Evolutionary conservation across 176 grass and related monocot genomes (phyloP).

Genomic region (Triticum dicoccoides): DNA sequence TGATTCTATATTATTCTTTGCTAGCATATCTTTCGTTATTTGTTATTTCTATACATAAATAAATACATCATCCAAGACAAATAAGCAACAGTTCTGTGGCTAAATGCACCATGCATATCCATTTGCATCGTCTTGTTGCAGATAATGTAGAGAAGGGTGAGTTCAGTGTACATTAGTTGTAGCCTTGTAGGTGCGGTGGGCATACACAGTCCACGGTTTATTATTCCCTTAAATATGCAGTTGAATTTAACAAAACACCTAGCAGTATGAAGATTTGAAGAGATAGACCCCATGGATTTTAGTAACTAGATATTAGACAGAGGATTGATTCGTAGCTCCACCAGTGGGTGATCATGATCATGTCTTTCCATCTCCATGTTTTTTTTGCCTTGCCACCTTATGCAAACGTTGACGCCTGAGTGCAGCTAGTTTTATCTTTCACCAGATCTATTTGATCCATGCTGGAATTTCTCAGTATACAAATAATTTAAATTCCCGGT

Average conservation of each 20-base stretch:
- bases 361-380: not conserved
- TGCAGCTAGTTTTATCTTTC: constrained; percentile 2
- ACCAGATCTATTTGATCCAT: not conserved
- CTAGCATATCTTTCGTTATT: not conserved
- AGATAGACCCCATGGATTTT: not conserved
- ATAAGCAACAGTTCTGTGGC: not conserved
- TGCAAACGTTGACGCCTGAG: not conserved
- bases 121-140: not conserved
- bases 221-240: not conserved
- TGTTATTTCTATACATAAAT: not conserved
- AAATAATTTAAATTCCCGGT: not conserved
- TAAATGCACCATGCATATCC: not conserved
- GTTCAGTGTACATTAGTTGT: constrained; percentile 12
- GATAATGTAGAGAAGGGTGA: not conserved
- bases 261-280: not conserved
- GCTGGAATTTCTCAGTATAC: not conserved
- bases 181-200: not conserved
- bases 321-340: not conserved
- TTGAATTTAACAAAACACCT: not conserved
- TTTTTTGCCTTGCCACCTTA: not conserved
- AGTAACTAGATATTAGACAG: not conserved
- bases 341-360: not conserved
- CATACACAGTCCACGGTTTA: not conserved
- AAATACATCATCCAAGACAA: constrained; percentile 2
- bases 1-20: not conserved